Evolutionary conservation across 345 rosid species (phyloP), one percentile per base, ranked within the genome.

Genomic region (Citrus glauca): DNA sequence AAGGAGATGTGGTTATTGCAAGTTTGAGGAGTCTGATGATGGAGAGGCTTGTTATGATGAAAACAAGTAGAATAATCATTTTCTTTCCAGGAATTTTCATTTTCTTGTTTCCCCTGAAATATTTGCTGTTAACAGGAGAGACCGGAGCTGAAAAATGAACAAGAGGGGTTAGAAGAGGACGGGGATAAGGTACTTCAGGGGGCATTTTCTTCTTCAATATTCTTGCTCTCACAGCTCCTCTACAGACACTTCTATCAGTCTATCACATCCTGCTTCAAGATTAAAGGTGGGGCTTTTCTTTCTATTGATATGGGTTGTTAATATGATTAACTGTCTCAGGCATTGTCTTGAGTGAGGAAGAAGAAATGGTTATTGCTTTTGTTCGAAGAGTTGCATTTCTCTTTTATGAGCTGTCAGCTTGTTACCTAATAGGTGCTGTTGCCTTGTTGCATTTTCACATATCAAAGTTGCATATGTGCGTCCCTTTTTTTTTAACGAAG

Each of bases 31-130:
- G 88, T 74, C 97, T 81, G 61, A 96, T 71, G 65, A 92, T 75
- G 66, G 99, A 92, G 74, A 88, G 37, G 83, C 87, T 80, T 60
- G 92, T 81, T 25, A 93, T 85, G 81, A 92, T 55, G 77, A 92
- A 90, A 69, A 96, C 80, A 60, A 92, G 83, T 62, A 84, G 76
- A 13, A 91, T 97, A 64, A 92, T 84, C 67, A 93, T 81, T 73
- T 86, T 96, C 56, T 85, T 88, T 42, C 85, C 92, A 0, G 89
- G 86, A 78, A 83, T 30, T 61, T 81, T 89, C 91, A 89, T 91
- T 79, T 79, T 88, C 72, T 82, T 79, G 78, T 64, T 75, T 79
- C 75, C 86, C 79, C 45, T 75, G 70, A 69, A 68, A 50, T 69
- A 25, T 67, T 85, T 87, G 40, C 77, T 81, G 87, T 42, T 78